These are phyloP conservation scores for Rhododendron kiyosumense DNA, from an alignment of 148 eudicot genomes.

Conservation along the genomic window DNA sequence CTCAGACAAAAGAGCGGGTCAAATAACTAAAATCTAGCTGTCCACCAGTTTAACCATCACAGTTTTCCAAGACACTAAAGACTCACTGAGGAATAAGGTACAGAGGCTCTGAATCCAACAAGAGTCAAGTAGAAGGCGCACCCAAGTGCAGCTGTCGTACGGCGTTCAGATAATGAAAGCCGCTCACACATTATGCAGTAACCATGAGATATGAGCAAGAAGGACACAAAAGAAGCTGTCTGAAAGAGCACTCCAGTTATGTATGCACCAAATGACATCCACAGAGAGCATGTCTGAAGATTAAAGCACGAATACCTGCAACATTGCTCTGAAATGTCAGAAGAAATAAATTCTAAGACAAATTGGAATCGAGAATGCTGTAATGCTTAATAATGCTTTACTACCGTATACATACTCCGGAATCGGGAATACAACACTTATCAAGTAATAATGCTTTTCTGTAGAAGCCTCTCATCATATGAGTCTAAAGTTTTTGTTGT, in stretches of 20 bases:
- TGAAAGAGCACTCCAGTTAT: constrained; percentile 83
- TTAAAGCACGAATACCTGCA: constrained; percentile 86
- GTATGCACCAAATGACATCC: constrained; percentile 96
- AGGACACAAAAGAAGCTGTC: constrained; percentile 81
- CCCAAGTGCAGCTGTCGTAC: constrained; percentile 69
- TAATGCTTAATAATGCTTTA: not conserved
- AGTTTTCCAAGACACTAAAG: not conserved
- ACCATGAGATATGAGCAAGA: constrained; percentile 81
- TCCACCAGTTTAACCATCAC: not conserved
- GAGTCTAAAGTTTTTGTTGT: not conserved
- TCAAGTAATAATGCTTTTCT: not conserved
- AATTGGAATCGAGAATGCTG: not conserved
- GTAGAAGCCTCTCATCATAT: not conserved
- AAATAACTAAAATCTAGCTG: not conserved
- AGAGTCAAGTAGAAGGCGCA: constrained; percentile 84
- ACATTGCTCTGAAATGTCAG: constrained; percentile 1
- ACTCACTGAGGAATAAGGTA: constrained; percentile 91
- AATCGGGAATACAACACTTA: not conserved
- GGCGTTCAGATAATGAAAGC: constrained; percentile 64
- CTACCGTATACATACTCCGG: not conserved
- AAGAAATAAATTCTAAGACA: not conserved
- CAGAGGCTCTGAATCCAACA: constrained; percentile 87
- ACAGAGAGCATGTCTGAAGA: constrained; percentile 71
- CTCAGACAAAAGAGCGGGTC: not conserved
- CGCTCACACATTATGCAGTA: constrained; percentile 94